These are phyloP conservation scores for Pythium apleroticum DNA, from an alignment of 352 stramenopile genomes.

Conservation along the genomic window DNA sequence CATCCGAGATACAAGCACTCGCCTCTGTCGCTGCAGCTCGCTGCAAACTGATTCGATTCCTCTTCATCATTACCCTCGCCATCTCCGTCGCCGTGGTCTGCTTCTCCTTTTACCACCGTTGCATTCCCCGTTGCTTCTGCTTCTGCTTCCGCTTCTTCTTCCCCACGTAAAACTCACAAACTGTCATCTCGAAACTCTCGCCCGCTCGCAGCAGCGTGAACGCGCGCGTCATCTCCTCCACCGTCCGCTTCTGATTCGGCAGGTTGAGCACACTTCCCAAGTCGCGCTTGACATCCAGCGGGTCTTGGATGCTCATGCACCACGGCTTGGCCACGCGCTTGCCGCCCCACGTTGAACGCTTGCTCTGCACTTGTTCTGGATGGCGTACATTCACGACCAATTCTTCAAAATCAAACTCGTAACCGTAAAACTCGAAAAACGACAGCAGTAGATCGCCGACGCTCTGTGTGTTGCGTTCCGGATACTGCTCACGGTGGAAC, in stretches of 20 bases:
- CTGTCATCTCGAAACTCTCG: conserved; percentile 48
- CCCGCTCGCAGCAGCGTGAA: conserved; percentile 42
- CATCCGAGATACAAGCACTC: too few relatives aligned
- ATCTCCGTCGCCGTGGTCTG: too few relatives aligned
- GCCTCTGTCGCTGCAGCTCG: too few relatives aligned
- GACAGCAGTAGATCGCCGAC: conserved; percentile 86
- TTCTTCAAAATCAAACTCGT: conserved; percentile 94
- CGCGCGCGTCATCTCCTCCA: conserved; percentile 62
- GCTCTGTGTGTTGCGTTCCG: neutral
- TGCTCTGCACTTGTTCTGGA: conserved; percentile 40
- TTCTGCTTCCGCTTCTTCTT: too few relatives aligned
- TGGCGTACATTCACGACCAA: conserved; percentile 90
- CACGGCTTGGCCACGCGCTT: conserved; percentile 56
- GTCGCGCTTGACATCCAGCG: conserved; percentile 74
- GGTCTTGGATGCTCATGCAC: conserved; percentile 88
- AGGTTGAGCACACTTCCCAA: conserved; percentile 72
- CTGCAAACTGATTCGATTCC: too few relatives aligned
- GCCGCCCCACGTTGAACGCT: conserved; percentile 42
- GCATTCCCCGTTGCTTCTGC: too few relatives aligned
- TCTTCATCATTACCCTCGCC: too few relatives aligned
- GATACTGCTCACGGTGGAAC: conserved; percentile 34
- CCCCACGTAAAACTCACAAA: too few relatives aligned
- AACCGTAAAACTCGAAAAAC: conserved; percentile 97
- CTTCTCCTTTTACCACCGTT: too few relatives aligned
- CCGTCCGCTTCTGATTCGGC: conserved; percentile 59